phyloP scores from a whole-genome alignment of 805 yeast genomes.

The Komagataella pseudopastoris region DNA sequence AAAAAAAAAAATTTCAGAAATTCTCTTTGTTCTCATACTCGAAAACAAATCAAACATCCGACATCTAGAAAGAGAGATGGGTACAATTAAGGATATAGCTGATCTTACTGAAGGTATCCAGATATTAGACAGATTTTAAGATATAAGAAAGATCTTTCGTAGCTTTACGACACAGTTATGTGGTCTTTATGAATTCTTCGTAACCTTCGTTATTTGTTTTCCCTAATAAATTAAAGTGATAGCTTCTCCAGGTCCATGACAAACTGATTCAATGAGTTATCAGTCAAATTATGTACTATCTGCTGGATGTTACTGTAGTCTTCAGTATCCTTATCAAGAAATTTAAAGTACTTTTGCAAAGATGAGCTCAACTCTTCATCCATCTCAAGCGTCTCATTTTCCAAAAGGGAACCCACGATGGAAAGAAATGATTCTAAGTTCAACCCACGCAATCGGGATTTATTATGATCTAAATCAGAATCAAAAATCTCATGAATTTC shows the following conservation, averaged over 20 bases:
- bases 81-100: too few species aligned
- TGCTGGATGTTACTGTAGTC: background rate
- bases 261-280: background rate
- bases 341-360: background rate
- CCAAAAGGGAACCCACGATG: background rate
- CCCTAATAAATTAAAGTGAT: background rate
- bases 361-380: background rate
- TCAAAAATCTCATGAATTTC: background rate
- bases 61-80: too few species aligned
- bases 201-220: background rate
- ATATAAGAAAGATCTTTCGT: background rate
- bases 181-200: background rate
- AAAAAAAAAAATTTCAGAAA: background rate
- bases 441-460: background rate
- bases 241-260: background rate
- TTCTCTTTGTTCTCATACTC: background rate
- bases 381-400: background rate
- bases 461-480: background rate
- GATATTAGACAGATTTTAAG: too few species aligned
- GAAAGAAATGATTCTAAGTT: background rate
- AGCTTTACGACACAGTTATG: background rate
- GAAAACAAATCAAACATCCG: background rate
- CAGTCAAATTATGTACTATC: background rate
- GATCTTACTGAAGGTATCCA: too few species aligned
- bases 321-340: background rate